Conservation (phyloP, 441 rosid species). For the Pelargonium fulgidum region DNA sequence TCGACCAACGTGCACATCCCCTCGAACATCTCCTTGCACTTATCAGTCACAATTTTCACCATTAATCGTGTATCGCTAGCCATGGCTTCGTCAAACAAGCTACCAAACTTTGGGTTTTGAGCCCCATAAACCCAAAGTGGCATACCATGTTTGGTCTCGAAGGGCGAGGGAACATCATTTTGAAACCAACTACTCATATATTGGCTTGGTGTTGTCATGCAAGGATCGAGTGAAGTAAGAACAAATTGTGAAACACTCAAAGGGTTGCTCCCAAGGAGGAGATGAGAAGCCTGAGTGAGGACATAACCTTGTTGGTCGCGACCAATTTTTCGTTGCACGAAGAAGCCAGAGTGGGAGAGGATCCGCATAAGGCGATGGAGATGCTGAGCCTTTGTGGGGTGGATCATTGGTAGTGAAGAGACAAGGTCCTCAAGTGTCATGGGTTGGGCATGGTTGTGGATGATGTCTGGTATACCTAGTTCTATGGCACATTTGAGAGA, state of each 20-base stretch:
- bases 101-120: slow-evolving; percentile 11
- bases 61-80: slow-evolving; percentile 26
- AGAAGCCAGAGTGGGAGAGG: slow-evolving; percentile 28
- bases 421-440: slow-evolving; percentile 11
- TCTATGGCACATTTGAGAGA: slow-evolving; percentile 22
- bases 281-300: slow-evolving; percentile 20
- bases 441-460: slow-evolving; percentile 18
- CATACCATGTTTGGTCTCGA: slow-evolving; percentile 23
- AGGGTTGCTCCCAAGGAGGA: slow-evolving; percentile 20
- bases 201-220: slow-evolving; percentile 16
- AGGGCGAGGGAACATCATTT: slow-evolving; percentile 19
- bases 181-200: slow-evolving; percentile 26
- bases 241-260: slow-evolving; percentile 10
- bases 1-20: too few relatives aligned
- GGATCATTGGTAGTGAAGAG: slow-evolving; percentile 4
- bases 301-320: slow-evolving; percentile 15
- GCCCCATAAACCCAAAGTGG: slow-evolving; percentile 21
- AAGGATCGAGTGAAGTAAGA: slow-evolving; percentile 24
- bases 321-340: slow-evolving; percentile 2
- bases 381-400: slow-evolving; percentile 13
- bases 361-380: slow-evolving; percentile 28
- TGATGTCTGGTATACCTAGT: slow-evolving; percentile 15
- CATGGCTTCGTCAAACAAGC: slow-evolving; percentile 29
- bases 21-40: too few relatives aligned
- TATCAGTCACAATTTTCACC: slow-evolving; percentile 14